Conservation (phyloP, 2,329 filamentous ascomycete species). For the Aspergillus candidus region DNA sequence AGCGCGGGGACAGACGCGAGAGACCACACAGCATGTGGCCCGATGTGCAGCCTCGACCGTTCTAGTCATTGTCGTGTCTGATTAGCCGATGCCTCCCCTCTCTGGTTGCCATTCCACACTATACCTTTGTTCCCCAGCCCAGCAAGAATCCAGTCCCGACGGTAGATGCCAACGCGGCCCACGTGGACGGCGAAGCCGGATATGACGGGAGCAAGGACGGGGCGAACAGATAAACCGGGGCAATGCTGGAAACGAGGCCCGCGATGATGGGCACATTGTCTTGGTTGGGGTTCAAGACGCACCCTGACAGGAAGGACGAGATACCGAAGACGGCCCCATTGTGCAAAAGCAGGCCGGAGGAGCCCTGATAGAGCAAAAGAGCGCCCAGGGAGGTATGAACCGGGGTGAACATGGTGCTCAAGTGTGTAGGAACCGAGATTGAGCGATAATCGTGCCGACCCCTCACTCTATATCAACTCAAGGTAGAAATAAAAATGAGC, state of each 20-base stretch:
- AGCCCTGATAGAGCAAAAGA: conserved; percentile 46
- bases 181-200: conserved; percentile 30
- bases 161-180: conserved; percentile 33
- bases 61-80: conserved; percentile 22
- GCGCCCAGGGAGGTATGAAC: conserved; percentile 48
- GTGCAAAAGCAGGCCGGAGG: conserved; percentile 45
- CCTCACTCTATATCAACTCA: too few species aligned
- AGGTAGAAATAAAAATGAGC: too few species aligned
- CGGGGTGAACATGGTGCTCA: conserved; percentile 46
- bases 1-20: conserved; percentile 45
- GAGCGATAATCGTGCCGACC: too few species aligned
- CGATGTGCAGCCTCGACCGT: conserved; percentile 48
- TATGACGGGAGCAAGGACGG: conserved; percentile 43
- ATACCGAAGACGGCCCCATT: conserved; percentile 49
- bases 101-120: conserved; percentile 1
- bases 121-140: conserved; percentile 50
- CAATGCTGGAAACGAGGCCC: conserved; percentile 42
- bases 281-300: conserved; percentile 36
- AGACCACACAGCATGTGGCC: conserved; percentile 53
- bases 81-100: not conserved
- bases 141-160: conserved; percentile 40
- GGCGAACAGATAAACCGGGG: conserved; percentile 37
- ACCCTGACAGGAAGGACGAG: conserved; percentile 42
- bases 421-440: too few species aligned
- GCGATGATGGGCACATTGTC: conserved; percentile 42